Evolutionary conservation across 768 basidiomycete genomes (phyloP).

Genomic region (Ephemerocybe angulata): DNA sequence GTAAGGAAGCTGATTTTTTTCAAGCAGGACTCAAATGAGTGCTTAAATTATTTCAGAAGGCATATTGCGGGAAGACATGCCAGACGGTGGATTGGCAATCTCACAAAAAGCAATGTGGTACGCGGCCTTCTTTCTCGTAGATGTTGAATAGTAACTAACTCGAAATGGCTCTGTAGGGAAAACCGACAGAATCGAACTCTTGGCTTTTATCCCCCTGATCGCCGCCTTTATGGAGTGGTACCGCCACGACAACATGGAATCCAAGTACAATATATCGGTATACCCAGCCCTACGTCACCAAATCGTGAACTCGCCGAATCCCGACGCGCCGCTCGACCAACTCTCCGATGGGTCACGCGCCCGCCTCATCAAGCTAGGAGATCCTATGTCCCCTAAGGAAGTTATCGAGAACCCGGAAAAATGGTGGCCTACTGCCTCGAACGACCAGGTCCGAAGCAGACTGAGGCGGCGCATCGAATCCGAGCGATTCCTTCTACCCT

Average conservation of each 20-base stretch:
- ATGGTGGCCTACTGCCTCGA: slow-evolving; percentile 2
- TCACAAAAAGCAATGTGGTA: too few species aligned
- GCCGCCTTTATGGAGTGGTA: neutral
- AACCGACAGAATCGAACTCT: neutral
- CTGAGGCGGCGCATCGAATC: neutral
- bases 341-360: neutral
- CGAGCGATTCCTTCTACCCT: neutral
- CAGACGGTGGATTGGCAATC: too few species aligned
- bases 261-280: neutral
- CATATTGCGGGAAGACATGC: too few species aligned
- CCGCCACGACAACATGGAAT: neutral
- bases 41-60: too few species aligned
- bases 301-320: neutral
- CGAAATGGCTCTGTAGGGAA: slow-evolving; percentile 5
- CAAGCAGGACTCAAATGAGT: too few species aligned
- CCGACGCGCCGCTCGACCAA: neutral
- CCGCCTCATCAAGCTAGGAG: neutral
- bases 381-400: neutral
- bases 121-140: too few species aligned
- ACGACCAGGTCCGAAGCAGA: neutral
- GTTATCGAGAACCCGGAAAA: neutral
- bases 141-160: too few species aligned
- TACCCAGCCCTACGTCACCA: slow-evolving; percentile 3
- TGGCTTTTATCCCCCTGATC: neutral
- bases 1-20: too few species aligned